Evolutionary conservation across 2,329 filamentous ascomycete species (phyloP), one percentile per base, ranked within the genome.

Genomic region (Blastomyces parvus): DNA sequence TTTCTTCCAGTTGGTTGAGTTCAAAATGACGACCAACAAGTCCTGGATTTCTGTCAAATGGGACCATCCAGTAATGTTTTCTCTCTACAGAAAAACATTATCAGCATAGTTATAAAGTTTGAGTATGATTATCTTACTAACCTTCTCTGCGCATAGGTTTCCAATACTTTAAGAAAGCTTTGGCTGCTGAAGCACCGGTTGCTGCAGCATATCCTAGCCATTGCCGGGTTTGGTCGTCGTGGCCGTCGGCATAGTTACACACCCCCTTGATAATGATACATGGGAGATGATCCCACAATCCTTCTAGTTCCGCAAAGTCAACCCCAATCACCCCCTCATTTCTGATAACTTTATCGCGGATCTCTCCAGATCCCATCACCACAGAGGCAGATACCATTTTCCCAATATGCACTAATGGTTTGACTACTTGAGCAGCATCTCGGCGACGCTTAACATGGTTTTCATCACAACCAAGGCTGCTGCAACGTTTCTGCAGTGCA

Each of bases 201-300:
- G 53, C 53, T 19, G 53, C 30, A 9, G 53, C 53, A 57, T 57
- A 57, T 17, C 17, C 30, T 57, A 25, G 53, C 53, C 53, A 57
- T 2, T n/a, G n/a, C n/a, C n/a, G n/a, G n/a, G 19, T 36, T 38
- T 57, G 40, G 33, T 38, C 40, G 22, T 57, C 40, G 5, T 57
- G 53, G 53, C 53, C 22, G 40, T 60, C 58, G 1, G 58, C 38
- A 60, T 60, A 60, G 27, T 60, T 40, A 40, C 58, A 60, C 11
- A 60, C 44, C 5, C 58, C 58, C 22, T 50, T 44, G 42, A 60
- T 33, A 7, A 60, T 40, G 30, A 60, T 44, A 30, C 58, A 60
- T 7, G 58, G 9, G 11, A 44, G 11, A 42, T 27, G 27, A 46
- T 60, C 58, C 58, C 53, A 57, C 19, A 57, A 33, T 38, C 53